These are phyloP conservation scores for Ramicandelaber brevisporus DNA, from an alignment of 192 early-diverging fungal species.

Conservation along the genomic window DNA sequence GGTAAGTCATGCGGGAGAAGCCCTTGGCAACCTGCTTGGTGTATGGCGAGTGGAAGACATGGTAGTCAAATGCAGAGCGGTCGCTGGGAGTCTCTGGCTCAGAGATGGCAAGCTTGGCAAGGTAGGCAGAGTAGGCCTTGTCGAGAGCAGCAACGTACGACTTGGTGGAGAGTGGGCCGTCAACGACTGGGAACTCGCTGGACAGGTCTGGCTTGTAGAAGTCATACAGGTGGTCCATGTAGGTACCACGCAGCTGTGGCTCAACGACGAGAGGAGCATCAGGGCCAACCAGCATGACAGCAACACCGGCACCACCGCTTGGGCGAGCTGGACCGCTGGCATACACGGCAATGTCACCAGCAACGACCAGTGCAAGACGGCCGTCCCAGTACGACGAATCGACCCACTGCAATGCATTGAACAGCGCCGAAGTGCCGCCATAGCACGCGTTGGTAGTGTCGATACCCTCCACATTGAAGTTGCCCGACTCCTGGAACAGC, in stretches of 20 bases:
- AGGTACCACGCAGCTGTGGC: constrained; percentile 56
- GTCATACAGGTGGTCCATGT: constrained; percentile 95
- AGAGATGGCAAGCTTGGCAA: constrained; percentile 55
- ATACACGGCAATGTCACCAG: constrained; percentile 95
- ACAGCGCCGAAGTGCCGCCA: constrained; percentile 87
- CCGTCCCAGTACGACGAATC: constrained; percentile 88
- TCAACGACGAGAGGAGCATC: constrained; percentile 89
- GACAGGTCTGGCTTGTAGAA: constrained; percentile 98
- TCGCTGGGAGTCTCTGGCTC: too few species aligned
- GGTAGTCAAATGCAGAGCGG: constrained; percentile 35
- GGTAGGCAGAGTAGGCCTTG: constrained; percentile 59
- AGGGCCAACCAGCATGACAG: constrained; percentile 76
- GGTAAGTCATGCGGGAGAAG: constrained; percentile 70
- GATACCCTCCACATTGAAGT: constrained; percentile 85
- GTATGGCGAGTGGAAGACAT: constrained; percentile 92
- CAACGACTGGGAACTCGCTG: constrained; percentile 92
- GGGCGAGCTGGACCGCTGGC: constrained; percentile 74
- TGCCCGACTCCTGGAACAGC: constrained; percentile 70
- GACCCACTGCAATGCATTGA: constrained; percentile 95
- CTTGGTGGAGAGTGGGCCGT: constrained; percentile 76
- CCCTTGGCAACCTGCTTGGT: constrained; percentile 93
- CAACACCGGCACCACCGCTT: constrained; percentile 78
- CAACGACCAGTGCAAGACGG: constrained; percentile 63
- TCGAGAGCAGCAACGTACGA: constrained; percentile 87
- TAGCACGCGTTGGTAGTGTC: constrained; percentile 99